A percentile compares a stretch with the other conserved stretches of the same genome.
Conservation (phyloP, 2,329 filamentous ascomycete species). For the Diaporthe vexans region DNA sequence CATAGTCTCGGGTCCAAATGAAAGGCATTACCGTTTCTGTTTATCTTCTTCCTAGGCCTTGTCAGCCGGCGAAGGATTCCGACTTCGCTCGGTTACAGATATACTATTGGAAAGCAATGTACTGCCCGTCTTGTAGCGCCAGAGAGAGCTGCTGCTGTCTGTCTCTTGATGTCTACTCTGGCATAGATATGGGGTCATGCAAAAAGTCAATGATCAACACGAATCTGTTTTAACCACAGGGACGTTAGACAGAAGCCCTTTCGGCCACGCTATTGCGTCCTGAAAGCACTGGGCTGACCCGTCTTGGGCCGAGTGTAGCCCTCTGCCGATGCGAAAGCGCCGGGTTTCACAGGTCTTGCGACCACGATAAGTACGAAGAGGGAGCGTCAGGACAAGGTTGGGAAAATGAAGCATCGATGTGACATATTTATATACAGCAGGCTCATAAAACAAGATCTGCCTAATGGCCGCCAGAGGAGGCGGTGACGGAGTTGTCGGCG, state of each 20-base stretch:
- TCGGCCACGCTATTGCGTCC: background rate
- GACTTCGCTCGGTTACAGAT: background rate
- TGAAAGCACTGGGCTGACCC: background rate
- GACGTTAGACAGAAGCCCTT: background rate
- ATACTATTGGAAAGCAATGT: background rate
- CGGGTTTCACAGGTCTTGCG: background rate
- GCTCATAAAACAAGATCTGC: background rate
- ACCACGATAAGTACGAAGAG: background rate
- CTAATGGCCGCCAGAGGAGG: background rate
- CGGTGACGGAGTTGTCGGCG: constrained; percentile 12
- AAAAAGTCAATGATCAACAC: background rate
- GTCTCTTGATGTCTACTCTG: background rate
- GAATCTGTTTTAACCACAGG: background rate
- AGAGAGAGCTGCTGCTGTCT: background rate
- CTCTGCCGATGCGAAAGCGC: background rate
- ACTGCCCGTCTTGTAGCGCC: background rate
- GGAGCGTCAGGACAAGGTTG: background rate
- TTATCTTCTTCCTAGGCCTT: too few relatives aligned
- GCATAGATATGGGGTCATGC: background rate
- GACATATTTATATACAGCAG: background rate
- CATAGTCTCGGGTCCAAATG: background rate
- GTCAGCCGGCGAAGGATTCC: too few relatives aligned
- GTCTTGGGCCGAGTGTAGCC: background rate
- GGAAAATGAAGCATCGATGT: background rate
- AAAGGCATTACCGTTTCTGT: too few relatives aligned